Base-by-base conservation (phyloP, 768 basidiomycete species). In the Leccinellum rugosiceps region DNA sequence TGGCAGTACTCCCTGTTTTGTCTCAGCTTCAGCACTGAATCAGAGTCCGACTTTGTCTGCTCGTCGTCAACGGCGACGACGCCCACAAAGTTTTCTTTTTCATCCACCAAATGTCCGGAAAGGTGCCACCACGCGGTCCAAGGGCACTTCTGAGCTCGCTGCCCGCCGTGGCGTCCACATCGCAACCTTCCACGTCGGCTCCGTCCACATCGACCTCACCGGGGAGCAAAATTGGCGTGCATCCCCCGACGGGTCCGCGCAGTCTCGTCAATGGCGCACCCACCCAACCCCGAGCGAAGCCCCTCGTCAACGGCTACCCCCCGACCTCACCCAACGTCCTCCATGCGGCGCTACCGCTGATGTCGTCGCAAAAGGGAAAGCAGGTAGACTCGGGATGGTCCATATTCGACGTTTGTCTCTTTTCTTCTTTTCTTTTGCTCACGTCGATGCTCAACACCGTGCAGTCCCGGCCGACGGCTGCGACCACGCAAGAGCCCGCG, bases 111-210 rank as follows among this genome's bases (percentile, higher is more conserved):
- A 62, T 90, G 88, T 88, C 88, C 73, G 87, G 88, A 68, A 89
- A 86, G 76, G 84, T 82, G 52, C 88, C 88, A 64, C 88, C 88
- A 62, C 81, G 78, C 63, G 88, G 88, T 55, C 88, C 88, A 47
- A 76, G 88, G 58, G 88, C 88, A 46, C 77, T 91, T 58, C 66
- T 83, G 59, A 82, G 81, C 57, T 73, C 78, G 38, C 63, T 76
- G 11, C 75, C 75, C 52, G 69, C 75, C 30, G 55, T 58, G 13
- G 50, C 74, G 17, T 59, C 64, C 57, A 59, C 60, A 58, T 67
- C 59, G 19, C 68, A 65, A 44, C 64, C 75, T 26, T 67, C 76
- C 49, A 53, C 75, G 57, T 65, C 73, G 48, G 58, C 70, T 54
- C 62, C 76, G 56, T 63, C 77, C 25, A 67, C 71, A 45, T 68